Conservation (phyloP, 176 grass and related monocot species). For the Tillandsia fasciculata region DNA sequence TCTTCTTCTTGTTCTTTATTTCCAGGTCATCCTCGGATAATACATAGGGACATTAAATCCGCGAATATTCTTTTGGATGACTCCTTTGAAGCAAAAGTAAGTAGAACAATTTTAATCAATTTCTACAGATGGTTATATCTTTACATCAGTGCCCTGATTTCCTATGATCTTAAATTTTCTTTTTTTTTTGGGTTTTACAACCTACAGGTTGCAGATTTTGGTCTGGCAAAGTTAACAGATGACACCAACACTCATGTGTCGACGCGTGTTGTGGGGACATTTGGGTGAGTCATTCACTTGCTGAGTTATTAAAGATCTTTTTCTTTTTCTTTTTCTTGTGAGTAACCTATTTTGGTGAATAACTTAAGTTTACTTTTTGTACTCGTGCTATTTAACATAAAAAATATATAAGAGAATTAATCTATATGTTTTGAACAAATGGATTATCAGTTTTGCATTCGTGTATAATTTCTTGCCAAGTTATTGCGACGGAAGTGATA, state of each 20-base stretch:
- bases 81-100: conserved; percentile 68
- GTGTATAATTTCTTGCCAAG: no score
- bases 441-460: no score
- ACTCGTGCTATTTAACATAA: no score
- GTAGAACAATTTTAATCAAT: background rate
- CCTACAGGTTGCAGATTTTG: conserved; percentile 74
- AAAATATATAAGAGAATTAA: no score
- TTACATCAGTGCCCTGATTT: background rate
- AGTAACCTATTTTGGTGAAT: background rate
- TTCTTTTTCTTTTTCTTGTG: background rate
- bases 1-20: background rate
- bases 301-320: background rate
- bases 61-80: conserved; percentile 87
- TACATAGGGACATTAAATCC: conserved; percentile 94
- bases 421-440: no score
- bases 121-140: background rate
- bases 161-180: background rate
- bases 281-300: conserved; percentile 31
- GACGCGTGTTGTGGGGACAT: conserved; percentile 71
- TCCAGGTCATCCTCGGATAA: conserved; percentile 85
- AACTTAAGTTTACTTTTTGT: background rate
- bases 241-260: conserved; percentile 56
- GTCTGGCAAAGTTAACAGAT: conserved; percentile 55
- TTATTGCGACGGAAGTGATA: no score
- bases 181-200: background rate